Base-by-base conservation (phyloP, 306 rosid genomes). In the Dalbergia cochinchinensis region DNA sequence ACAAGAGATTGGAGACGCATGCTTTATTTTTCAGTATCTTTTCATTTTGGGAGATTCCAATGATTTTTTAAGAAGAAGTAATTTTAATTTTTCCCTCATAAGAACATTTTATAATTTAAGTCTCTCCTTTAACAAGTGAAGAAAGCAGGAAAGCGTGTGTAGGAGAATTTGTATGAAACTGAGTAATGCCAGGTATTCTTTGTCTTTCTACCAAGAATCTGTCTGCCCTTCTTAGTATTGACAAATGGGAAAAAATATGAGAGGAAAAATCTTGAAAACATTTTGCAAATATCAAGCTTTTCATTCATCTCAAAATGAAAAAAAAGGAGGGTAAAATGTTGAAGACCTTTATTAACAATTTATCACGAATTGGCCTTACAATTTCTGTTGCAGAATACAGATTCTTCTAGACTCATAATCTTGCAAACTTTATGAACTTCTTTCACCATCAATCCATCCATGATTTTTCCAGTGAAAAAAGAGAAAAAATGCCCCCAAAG, bases 381-480 rank as follows among this genome's bases (percentile, higher is more conserved):
- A 60, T 76, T 73, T 22, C 20, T 63, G 20, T n/a, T 14, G 31
- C 65, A 60, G 59, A 76, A 65, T 76, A 80, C 78, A 78, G 0
- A 63, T 45, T 74, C 39, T 84, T 65, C 68, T 71, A 72, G 34
- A 76, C 72, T 59, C 15, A 71, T 45, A 71, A 45, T 34, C 58
- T 58, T 47, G 66, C 66, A 78, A 73, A 72, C 19, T 48, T 44
- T 51, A 72, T 51, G 16, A 76, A 53, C 85, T 71, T 78, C 70
- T 79, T 68, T 71, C 83, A 79, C 88, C 53, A 58, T 71, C 50
- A 71, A 66, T 50, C 67, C 53, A 66, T 50, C 67, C 53, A 18
- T 26, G 61, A 72, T 76, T 57, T 57, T 57, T 53, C 7, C 35
- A 79, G 77, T 74, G 82, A 86, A 65, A 79, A 50, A 82, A 74